phyloP scores from a whole-genome alignment of 2,329 filamentous ascomycete species.

The Ramichloridium luteum region DNA sequence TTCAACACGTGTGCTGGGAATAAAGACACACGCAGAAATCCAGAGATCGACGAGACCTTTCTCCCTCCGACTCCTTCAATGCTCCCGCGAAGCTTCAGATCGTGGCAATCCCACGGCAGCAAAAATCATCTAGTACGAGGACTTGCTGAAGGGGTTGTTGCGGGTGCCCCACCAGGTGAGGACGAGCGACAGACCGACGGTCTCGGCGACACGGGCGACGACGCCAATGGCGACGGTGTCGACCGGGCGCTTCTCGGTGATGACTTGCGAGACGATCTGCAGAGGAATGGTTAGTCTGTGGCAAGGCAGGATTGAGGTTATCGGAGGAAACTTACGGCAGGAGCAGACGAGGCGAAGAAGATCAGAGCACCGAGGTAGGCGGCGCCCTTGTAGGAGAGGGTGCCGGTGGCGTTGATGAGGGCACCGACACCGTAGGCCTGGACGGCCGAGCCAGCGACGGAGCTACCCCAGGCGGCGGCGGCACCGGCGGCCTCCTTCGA shows the following conservation, averaged over 20 bases:
- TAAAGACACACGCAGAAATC: no score
- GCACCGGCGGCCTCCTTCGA: slow-evolving; percentile 85
- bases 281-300: slow-evolving; percentile 14
- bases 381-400: slow-evolving; percentile 91
- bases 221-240: slow-evolving; percentile 82
- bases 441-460: slow-evolving; percentile 73
- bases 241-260: slow-evolving; percentile 82
- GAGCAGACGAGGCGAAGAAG: slow-evolving; percentile 83
- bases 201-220: slow-evolving; percentile 79
- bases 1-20: no score
- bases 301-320: not conserved
- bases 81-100: no score
- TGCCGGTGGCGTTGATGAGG: slow-evolving; percentile 75
- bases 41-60: not conserved
- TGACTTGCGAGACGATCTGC: slow-evolving; percentile 73
- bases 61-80: no score
- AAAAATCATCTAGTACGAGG: slow-evolving; percentile 48
- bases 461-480: slow-evolving; percentile 80
- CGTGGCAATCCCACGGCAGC: not conserved
- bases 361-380: slow-evolving; percentile 84
- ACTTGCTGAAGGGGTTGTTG: slow-evolving; percentile 80
- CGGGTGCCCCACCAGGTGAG: slow-evolving; percentile 96
- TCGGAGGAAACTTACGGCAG: slow-evolving; percentile 53
- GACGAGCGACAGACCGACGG: slow-evolving; percentile 80
- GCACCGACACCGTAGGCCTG: slow-evolving; percentile 35